Base-by-base conservation (phyloP, 441 rosid genomes). In the Erodium trifolium region DNA sequence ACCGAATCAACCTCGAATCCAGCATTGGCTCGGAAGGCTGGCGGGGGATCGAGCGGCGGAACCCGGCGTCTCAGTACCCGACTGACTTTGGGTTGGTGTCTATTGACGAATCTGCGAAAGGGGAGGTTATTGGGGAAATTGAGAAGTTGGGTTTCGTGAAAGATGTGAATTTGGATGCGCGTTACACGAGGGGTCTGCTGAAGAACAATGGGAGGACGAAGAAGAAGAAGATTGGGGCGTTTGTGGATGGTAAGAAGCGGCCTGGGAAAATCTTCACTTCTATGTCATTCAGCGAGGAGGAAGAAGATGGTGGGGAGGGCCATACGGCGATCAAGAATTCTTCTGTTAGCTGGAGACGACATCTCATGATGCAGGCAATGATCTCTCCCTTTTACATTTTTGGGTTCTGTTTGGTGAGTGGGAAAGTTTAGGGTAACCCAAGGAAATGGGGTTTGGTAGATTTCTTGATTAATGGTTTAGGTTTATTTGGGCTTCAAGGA, bases 261-360 rank as follows among this genome's bases (percentile, higher is more conserved):
- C 96, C 95, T 0, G 99, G 97, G 16, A 93, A 93, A 85, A 83
- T 91, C 31, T 91, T 89, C 70, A 88, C 95, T 68, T 80, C 93
- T 8, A 87, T 88, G 97, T 93, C 97, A 7, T 91, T 93, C 76
- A 73, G 79, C 69, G 90, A 9, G 47, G 60, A 67, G 55, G 85
- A 74, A 69, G 81, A 74, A 68, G 63, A 71, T 72, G 55, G 62
- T 9, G 68, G 70, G 0, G 76, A 87, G n/a, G 79, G 27, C 27
- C 27, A 23, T 23, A 23, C 27, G 27, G 27, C 27, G 27, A 23
- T 87, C 0, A 82, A 85, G 80, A 85, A 88, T 82, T 77, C 86
- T 62, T 81, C 95, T n/a, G 73, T 89, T 68, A 79, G 80, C 60
- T 93, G 93, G 97, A 79, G 78, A n/a, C 88, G 99, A 63, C 89